A percentile compares a stretch with the other conserved stretches of the same genome.
These are phyloP conservation scores for Teratosphaeria gauchensis DNA, from an alignment of 2,329 filamentous ascomycete genomes.

Conservation along the genomic window DNA sequence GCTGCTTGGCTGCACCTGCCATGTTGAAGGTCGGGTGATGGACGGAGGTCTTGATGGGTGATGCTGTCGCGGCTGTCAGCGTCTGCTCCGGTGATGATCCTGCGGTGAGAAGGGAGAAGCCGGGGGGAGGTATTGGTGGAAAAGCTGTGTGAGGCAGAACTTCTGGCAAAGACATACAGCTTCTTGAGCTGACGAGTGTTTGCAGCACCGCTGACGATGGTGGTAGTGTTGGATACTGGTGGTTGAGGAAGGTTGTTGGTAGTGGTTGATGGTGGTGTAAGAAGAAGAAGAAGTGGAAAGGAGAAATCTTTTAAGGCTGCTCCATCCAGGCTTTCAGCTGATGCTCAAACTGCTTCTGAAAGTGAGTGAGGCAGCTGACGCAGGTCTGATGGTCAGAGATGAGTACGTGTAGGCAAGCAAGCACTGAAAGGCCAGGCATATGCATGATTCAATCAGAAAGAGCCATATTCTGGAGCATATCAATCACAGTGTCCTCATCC, in stretches of 20 bases:
- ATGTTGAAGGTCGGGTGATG: conserved; percentile 15
- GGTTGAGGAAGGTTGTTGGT: conserved; percentile 2
- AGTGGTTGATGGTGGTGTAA: conserved; percentile 6
- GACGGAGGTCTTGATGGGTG: not conserved
- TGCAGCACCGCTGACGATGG: not conserved
- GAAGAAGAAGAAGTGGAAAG: not conserved
- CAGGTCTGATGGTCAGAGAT: not conserved
- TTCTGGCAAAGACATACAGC: not conserved
- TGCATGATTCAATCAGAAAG: not conserved
- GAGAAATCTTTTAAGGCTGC: not conserved
- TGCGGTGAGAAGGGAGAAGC: not conserved
- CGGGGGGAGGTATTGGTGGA: too few relatives aligned
- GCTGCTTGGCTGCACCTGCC: conserved; percentile 29
- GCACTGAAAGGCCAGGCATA: not conserved
- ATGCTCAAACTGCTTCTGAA: too few relatives aligned
- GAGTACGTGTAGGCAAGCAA: not conserved
- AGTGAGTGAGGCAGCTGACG: not conserved
- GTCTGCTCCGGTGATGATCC: not conserved
- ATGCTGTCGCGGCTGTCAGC: not conserved
- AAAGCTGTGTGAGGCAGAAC: not conserved
- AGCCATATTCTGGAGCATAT: not conserved
- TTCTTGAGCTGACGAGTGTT: not conserved
- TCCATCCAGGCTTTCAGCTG: not conserved
- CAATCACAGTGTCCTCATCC: not conserved
- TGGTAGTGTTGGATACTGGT: not conserved